phyloP scores from a whole-genome alignment of 169 alveolate genomes.

The Neospora caninum region DNA sequence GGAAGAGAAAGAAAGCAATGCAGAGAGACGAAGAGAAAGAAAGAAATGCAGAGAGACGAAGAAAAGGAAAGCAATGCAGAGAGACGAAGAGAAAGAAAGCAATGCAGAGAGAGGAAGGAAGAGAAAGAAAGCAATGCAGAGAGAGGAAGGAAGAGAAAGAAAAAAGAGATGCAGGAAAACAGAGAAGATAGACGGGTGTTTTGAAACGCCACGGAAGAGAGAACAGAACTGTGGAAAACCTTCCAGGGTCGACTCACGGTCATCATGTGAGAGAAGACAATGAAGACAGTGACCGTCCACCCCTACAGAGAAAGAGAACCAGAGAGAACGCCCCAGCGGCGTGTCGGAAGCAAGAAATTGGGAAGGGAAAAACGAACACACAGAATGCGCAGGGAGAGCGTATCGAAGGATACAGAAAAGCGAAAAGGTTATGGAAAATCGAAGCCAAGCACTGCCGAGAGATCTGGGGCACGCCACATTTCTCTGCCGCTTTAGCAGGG shows the following conservation, averaged over 20 bases:
- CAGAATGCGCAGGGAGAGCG: too few relatives aligned
- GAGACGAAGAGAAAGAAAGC: neutral
- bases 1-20: neutral
- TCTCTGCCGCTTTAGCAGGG: too few relatives aligned
- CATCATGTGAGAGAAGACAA: too few relatives aligned
- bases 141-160: neutral
- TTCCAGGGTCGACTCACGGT: neutral
- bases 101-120: neutral
- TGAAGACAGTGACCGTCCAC: too few relatives aligned
- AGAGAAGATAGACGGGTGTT: neutral
- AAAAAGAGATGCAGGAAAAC: neutral
- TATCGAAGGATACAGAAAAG: too few relatives aligned
- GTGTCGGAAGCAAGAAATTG: too few relatives aligned
- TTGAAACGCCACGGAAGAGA: neutral
- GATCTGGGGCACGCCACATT: too few relatives aligned
- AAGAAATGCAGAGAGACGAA: neutral
- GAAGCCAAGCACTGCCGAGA: too few relatives aligned
- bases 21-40: neutral
- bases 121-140: neutral
- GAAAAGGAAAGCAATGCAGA: neutral
- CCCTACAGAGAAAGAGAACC: neutral
- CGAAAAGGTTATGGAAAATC: too few relatives aligned
- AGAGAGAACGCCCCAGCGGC: too few relatives aligned
- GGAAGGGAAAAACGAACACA: too few relatives aligned
- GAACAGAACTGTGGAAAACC: neutral